Evolutionary conservation across 1,139 yeast genomes (phyloP), one percentile per base, ranked within the genome.

Genomic region (Candida smagusa): DNA sequence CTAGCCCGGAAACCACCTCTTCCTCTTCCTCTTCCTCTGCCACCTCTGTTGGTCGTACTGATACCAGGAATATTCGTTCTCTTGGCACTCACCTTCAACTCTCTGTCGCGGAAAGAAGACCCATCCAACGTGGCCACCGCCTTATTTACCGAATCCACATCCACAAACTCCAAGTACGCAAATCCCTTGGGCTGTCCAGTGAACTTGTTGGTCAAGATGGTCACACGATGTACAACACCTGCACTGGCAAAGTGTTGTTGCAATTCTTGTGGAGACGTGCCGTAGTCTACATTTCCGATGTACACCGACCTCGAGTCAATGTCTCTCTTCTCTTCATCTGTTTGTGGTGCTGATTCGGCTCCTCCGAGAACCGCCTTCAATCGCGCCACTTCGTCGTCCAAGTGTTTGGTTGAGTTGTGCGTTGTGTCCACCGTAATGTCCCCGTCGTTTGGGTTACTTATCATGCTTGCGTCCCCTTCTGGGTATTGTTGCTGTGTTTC

Each of bases 261-360:
- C 29, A 90, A 68, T 52, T 85, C 92, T 45, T 82, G 80, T 7
- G 96, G 95, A 3, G 90, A 77, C 3, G 90, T 65, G 9, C 78
- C 83, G 52, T 82, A 83, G 52, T 87, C 95, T 19, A 90, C 94
- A 53, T 88, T 88, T 12, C 96, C 95, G 13, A 90, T 87, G 58
- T 84, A 90, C 21, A 90, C 74, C 2, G 95, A 84, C 42, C 94
- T 74, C 3, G 87, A 74, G 58, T 90, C 97, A 21, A 65, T 56
- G 36, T 72, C 78, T 40, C 63, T 53, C 45, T 63, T 73, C 33
- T 61, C 68, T 31, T 59, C 64, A 32, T 62, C 68, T 5, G 54
- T 44, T 31, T 44, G 52, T 3, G 52, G 50, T 6, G 36, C 47
- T 7, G 19, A 19, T 29, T 47, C 50, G 24, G 47, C 49, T 7